phyloP scores from a whole-genome alignment of 164 flowering plant genomes.

The Stephania cephalantha region DNA sequence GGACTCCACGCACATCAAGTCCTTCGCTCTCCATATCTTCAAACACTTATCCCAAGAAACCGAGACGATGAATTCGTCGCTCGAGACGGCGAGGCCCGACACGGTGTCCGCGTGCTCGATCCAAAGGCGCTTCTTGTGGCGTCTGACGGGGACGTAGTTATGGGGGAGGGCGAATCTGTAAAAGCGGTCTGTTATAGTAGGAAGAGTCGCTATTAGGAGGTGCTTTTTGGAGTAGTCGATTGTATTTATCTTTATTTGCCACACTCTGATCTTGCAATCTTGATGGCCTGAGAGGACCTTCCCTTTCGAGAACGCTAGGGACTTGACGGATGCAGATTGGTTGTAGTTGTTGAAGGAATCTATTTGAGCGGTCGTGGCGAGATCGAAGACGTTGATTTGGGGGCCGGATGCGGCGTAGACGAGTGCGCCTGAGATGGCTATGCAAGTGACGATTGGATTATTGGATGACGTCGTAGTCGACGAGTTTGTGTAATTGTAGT shows the following conservation, averaged over 20 bases:
- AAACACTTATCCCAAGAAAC: constrained; percentile 79
- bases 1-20: constrained; percentile 57
- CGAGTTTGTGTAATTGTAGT: not conserved
- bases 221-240: constrained; percentile 23
- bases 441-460: constrained; percentile 26
- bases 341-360: constrained; percentile 32
- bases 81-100: constrained; percentile 43
- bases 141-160: constrained; percentile 61
- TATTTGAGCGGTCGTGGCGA: constrained; percentile 22
- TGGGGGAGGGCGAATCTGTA: constrained; percentile 42
- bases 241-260: constrained; percentile 28
- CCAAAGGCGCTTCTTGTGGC: constrained; percentile 73
- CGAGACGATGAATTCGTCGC: constrained; percentile 47
- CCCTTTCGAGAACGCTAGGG: constrained; percentile 40
- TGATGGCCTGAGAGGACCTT: constrained; percentile 71
- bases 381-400: constrained; percentile 59
- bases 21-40: constrained; percentile 56
- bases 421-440: constrained; percentile 36
- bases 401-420: constrained; percentile 54
- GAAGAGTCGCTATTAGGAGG: constrained; percentile 46
- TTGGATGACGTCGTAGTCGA: not conserved
- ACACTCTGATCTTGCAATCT: constrained; percentile 64
- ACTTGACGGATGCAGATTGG: constrained; percentile 49
- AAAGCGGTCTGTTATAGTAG: constrained; percentile 60
- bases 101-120: constrained; percentile 79